Evolutionary conservation across 1,284 basidiomycete genomes (phyloP).

Genomic region (Rhodotorula sp.): DNA sequence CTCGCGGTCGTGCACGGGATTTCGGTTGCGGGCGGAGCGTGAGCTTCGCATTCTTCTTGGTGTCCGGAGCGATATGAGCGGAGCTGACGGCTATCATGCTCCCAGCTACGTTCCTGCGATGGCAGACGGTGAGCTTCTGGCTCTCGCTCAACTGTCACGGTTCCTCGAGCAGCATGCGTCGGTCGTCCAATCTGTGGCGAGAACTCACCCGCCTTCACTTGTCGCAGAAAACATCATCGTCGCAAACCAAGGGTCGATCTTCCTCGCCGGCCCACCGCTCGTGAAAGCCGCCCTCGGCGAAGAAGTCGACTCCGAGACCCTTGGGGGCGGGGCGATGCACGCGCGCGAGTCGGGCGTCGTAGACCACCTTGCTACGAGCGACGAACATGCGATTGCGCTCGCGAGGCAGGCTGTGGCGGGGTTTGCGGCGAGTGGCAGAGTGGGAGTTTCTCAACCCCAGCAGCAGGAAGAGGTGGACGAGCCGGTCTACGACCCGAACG

Average conservation of each 20-base stretch:
- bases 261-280: constrained; percentile 91
- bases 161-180: too few relatives aligned
- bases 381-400: constrained; percentile 82
- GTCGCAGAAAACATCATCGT: constrained; percentile 81
- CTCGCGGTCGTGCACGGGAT: constrained; percentile 92
- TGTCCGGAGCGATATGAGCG: not conserved
- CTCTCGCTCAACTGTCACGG: not conserved
- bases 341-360: constrained; percentile 89
- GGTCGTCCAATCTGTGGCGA: too few relatives aligned
- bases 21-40: constrained; percentile 65
- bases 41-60: not conserved
- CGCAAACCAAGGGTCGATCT: constrained; percentile 86
- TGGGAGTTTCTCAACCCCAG: constrained; percentile 37
- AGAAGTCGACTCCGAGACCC: constrained; percentile 84
- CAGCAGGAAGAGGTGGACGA: constrained; percentile 55
- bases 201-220: not conserved
- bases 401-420: constrained; percentile 78
- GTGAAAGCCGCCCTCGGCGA: constrained; percentile 95
- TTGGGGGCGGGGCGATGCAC: constrained; percentile 89
- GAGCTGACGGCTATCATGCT: not conserved
- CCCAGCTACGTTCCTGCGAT: constrained; percentile 89
- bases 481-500: constrained; percentile 74
- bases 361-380: constrained; percentile 83
- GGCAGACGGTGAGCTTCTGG: constrained; percentile 61
- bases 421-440: constrained; percentile 52